Evolutionary conservation across 768 basidiomycete species (phyloP), one percentile per base, ranked within the genome.

Genomic region (Cantharellus cinnabarinus): DNA sequence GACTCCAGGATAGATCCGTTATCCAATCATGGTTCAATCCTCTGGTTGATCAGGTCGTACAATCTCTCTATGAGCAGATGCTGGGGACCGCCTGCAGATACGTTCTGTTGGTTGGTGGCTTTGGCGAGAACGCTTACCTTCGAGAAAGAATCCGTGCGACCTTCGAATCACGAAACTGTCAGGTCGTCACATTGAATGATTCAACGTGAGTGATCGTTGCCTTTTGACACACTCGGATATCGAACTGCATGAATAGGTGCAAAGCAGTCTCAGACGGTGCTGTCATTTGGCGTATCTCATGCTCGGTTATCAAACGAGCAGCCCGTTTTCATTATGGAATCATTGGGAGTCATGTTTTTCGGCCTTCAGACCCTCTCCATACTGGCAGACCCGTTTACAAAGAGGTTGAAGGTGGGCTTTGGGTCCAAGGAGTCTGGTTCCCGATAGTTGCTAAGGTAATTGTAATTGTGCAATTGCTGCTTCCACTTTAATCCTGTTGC

Each of bases 231-330:
- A 29, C 20, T 29, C 20, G 20, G 20, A 29, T 29, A 29, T 29
- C 20, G 20, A 29, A 29, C 20, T 29, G 20, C 20, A 29, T 29
- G 20, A 29, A 29, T 29, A 87, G 85, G 10, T 87, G 85, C 15
- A 89, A 89, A 68, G 85, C 86, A 2, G 85, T 87, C 4, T 84
- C 86, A 39, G 84, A 89, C 63, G 85, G 86, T 38, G 84, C 85
- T 1, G 78, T 88, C 62, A 85, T 84, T 40, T 89, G 87, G 69
- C 87, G 85, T 69, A 83, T 82, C 63, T 85, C 87, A 65, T 86
- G 87, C 62, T 81, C 86, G 64, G 86, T 89, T 59, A 83, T 83
- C 3, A 82, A 85, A 34, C 78, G 85, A 50, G 79, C 86, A 72
- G 83, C 83, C 39, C 85, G 76, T 67, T 86, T 66, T 65, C 20